Evolutionary conservation across 148 eudicot genomes (phyloP).

Genomic region (Vaccinium macrocarpon): DNA sequence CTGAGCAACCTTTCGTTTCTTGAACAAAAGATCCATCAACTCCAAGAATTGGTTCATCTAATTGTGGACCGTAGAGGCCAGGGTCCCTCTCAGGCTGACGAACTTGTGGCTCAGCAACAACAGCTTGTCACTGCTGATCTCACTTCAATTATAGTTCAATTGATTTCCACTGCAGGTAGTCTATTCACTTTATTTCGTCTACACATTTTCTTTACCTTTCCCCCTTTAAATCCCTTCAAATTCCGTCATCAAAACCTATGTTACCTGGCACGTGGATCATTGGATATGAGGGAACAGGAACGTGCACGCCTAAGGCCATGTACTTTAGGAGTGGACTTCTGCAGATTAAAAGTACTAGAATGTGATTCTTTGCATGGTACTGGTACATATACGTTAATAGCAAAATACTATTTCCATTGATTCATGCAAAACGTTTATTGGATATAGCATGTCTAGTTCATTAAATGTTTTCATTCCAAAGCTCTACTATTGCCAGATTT

Average conservation of each 20-base stretch:
- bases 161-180: constrained; percentile 83
- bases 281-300: neutral
- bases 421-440: neutral
- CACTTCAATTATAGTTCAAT: constrained; percentile 82
- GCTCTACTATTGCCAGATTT: neutral
- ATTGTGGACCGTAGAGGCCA: constrained; percentile 49
- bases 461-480: neutral
- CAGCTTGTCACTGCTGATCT: constrained; percentile 89
- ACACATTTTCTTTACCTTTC: neutral
- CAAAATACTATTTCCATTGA: neutral
- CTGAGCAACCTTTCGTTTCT: constrained; percentile 74
- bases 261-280: neutral
- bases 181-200: neutral
- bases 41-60: constrained; percentile 73
- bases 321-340: neutral
- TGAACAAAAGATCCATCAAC: constrained; percentile 88
- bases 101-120: constrained; percentile 73
- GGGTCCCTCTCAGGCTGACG: constrained; percentile 37
- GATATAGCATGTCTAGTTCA: neutral
- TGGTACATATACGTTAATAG: neutral
- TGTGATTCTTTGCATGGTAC: neutral
- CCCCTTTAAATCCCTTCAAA: neutral
- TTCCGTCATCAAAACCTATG: neutral
- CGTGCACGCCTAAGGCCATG: neutral
- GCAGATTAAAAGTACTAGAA: neutral